These are phyloP conservation scores for Cutaneotrichosporon sp. DNA, from an alignment of 1,284 basidiomycete genomes.

Conservation along the genomic window DNA sequence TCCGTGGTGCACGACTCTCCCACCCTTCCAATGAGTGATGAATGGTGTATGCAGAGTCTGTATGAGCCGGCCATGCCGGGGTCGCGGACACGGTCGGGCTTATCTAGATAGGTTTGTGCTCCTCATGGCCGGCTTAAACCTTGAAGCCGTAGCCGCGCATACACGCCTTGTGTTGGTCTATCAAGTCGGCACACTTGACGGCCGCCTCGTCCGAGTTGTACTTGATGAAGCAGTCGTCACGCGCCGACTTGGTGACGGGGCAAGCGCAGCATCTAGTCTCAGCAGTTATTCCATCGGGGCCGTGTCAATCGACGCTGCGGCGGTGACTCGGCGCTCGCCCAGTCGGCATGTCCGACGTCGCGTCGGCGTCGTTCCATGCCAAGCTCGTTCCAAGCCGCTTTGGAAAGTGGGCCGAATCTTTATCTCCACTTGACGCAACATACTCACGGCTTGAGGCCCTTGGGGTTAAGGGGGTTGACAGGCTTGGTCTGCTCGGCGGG, in stretches of 20 bases:
- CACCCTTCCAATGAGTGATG: conserved; percentile 2
- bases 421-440: not conserved
- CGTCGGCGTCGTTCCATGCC: not conserved
- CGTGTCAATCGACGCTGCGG: not conserved
- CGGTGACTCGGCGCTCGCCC: not conserved
- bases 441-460: conserved; percentile 86
- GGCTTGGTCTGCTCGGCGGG: conserved; percentile 26
- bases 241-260: conserved; percentile 82
- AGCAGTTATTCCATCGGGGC: not conserved
- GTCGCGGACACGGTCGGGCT: not conserved
- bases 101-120: not conserved
- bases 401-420: not conserved
- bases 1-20: too few relatives aligned
- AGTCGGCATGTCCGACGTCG: not conserved
- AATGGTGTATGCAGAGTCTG: conserved; percentile 15
- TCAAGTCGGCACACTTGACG: conserved; percentile 74
- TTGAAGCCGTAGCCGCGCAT: conserved; percentile 88
- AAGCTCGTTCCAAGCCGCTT: not conserved
- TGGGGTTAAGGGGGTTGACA: conserved; percentile 77
- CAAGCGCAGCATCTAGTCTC: conserved; percentile 83
- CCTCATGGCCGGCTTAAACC: conserved; percentile 56
- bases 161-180: conserved; percentile 79
- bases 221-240: conserved; percentile 91
- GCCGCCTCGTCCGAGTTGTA: conserved; percentile 67
- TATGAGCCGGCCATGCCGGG: conserved; percentile 2